Conservation (phyloP, 2,329 filamentous ascomycete species). For the Colletotrichum lentis region DNA sequence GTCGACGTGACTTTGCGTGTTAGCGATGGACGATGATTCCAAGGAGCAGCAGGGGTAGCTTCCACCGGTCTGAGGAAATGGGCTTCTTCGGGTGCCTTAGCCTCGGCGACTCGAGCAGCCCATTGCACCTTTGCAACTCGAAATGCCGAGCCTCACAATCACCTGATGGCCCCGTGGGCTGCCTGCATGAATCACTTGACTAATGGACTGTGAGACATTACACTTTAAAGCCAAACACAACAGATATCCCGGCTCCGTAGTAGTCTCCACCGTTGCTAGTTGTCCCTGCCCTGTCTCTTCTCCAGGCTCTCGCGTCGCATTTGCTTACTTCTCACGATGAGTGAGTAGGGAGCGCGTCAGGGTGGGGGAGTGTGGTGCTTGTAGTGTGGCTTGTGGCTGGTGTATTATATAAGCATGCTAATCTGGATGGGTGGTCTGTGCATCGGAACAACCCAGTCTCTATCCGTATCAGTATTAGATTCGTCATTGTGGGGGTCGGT, state of each 20-base stretch:
- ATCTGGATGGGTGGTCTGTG: constrained; percentile 10
- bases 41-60: constrained; percentile 21
- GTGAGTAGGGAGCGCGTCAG: background rate
- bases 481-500: constrained; percentile 18
- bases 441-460: background rate
- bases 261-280: constrained; percentile 11
- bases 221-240: constrained; percentile 23
- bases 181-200: constrained; percentile 39
- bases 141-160: constrained; percentile 38
- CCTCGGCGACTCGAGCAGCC: constrained; percentile 2
- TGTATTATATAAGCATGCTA: constrained; percentile 2
- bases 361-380: constrained; percentile 2
- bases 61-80: constrained; percentile 19
- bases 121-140: constrained; percentile 16
- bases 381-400: background rate
- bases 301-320: background rate
- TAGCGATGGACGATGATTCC: constrained; percentile 9
- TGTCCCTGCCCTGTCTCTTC: background rate
- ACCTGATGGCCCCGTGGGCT: constrained; percentile 37
- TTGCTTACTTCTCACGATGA: constrained; percentile 1
- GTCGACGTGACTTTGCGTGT: background rate
- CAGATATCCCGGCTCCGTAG: constrained; percentile 21
- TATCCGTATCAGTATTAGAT: background rate
- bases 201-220: constrained; percentile 38
- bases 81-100: constrained; percentile 11